Evolutionary conservation across 23 red algal species (phyloP), one percentile per base, ranked within the genome.

Genomic region (Gracilariopsis chorda): DNA sequence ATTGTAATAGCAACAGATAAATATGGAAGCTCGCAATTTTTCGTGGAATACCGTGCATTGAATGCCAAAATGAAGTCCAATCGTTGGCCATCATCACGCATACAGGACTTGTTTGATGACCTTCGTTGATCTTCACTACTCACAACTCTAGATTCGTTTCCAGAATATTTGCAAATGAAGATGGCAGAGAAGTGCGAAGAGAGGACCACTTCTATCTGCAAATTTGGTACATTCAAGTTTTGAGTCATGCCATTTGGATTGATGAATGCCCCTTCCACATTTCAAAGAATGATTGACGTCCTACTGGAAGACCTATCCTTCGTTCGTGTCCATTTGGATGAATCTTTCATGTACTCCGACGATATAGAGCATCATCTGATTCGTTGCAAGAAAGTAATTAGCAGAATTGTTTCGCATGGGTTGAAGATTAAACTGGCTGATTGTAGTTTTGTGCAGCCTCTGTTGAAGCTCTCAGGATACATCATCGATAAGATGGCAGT

Each of bases 191-290:
- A 53, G 32, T 2, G n/a, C 6, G 27, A 68, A 14, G 78, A 71
- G 55, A 71, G 0, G 78, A 83, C 1, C 4, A 45, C 58, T 13
- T 4, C 62, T 20, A 41, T 65, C 20, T 10, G 53, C 10, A 59
- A 58, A 5, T 1, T 40, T 27, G 58, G 55, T 20, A 73, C 55
- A 5, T 83, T 1, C 55, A 40, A 83, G 5, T 83, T 37, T 13
- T 30, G 27, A 42, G n/a, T 65, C 0, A 83, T 83, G 0, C 78
- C 78, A 25, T 83, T 83, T 19, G 55, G 78, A 13, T 17, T 69
- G 14, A 83, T 65, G 23, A 83, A 83, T 65, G 78, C 53, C 3
- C 78, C 55, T 19, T 59, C 51, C 27, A 83, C 43, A 0, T 83
- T 83, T 0, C 78, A 83, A 0, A 30, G 78, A 29, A 23, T 45